Evolutionary conservation across 768 basidiomycete species (phyloP).

Genomic region (Hysterangium stoloniferum): DNA sequence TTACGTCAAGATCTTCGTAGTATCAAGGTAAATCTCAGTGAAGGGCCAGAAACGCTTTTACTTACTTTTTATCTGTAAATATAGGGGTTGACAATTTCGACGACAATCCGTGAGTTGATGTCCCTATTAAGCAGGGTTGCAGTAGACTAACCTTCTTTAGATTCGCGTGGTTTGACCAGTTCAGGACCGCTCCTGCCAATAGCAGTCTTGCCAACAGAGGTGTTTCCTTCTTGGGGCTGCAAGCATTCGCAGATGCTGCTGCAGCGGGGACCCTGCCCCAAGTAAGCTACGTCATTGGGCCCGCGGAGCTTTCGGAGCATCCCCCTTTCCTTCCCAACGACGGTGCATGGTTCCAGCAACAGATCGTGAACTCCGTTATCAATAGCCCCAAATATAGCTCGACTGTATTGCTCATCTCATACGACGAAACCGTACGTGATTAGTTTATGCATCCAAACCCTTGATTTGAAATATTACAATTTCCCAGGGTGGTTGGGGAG

Average conservation of each 20-base stretch:
- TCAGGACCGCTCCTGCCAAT: not conserved
- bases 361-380: conserved; percentile 11
- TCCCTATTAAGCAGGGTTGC: not conserved
- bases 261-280: conserved; percentile 11
- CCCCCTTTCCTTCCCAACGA: conserved; percentile 6
- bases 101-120: conserved; percentile 9
- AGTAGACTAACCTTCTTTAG: not conserved
- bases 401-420: conserved; percentile 11
- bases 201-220: conserved; percentile 9
- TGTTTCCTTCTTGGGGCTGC: conserved; percentile 8
- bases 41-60: not conserved
- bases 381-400: conserved; percentile 13
- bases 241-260: conserved; percentile 10
- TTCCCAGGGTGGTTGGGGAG: conserved; percentile 15
- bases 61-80: not conserved
- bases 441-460: too few species aligned
- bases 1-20: not conserved
- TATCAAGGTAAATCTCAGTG: conserved; percentile 6
- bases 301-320: conserved; percentile 14
- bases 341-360: conserved; percentile 8
- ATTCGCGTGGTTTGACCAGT: conserved; percentile 7
- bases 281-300: conserved; percentile 12
- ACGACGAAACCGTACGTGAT: conserved; percentile 16
- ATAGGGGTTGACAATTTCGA: conserved; percentile 11
- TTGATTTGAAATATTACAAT: too few species aligned